These are phyloP conservation scores for Phialocephala sp. DNA, from an alignment of 2,329 filamentous ascomycete genomes.

Conservation along the genomic window DNA sequence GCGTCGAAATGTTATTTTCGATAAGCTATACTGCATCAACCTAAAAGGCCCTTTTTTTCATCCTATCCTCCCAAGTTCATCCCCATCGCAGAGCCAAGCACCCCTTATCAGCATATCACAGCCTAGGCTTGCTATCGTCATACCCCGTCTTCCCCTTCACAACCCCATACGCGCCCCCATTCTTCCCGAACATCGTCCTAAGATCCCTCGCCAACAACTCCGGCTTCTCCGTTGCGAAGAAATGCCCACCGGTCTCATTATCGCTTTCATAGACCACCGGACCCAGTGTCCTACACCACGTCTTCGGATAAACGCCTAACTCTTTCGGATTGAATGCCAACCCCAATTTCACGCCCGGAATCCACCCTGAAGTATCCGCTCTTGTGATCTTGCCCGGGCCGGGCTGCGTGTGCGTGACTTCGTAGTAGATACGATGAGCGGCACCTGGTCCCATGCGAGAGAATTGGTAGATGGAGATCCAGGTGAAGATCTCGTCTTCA, in stretches of 20 bases:
- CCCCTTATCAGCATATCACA: conserved; percentile 20
- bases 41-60: not conserved
- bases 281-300: conserved; percentile 64
- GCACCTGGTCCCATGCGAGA: conserved; percentile 72
- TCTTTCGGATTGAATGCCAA: conserved; percentile 65
- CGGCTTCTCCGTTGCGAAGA: conserved; percentile 64
- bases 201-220: conserved; percentile 59
- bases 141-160: conserved; percentile 40
- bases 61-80: not conserved
- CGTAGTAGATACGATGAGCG: conserved; percentile 74
- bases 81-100: not conserved
- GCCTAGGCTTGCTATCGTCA: conserved; percentile 30
- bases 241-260: conserved; percentile 55
- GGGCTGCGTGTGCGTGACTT: conserved; percentile 53
- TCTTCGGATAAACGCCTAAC: conserved; percentile 56
- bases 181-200: conserved; percentile 61
- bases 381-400: conserved; percentile 33
- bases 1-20: too few species aligned
- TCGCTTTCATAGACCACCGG: conserved; percentile 61
- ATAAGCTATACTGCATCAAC: too few species aligned
- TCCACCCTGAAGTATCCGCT: conserved; percentile 38
- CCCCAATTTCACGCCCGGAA: conserved; percentile 48
- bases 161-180: conserved; percentile 50
- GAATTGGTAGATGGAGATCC: conserved; percentile 77
- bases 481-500: conserved; percentile 77